A percentile compares a stretch with the other conserved stretches of the same genome.
These are phyloP conservation scores for Magnolia changhungtana DNA, from an alignment of 164 flowering plant genomes.

Conservation along the genomic window DNA sequence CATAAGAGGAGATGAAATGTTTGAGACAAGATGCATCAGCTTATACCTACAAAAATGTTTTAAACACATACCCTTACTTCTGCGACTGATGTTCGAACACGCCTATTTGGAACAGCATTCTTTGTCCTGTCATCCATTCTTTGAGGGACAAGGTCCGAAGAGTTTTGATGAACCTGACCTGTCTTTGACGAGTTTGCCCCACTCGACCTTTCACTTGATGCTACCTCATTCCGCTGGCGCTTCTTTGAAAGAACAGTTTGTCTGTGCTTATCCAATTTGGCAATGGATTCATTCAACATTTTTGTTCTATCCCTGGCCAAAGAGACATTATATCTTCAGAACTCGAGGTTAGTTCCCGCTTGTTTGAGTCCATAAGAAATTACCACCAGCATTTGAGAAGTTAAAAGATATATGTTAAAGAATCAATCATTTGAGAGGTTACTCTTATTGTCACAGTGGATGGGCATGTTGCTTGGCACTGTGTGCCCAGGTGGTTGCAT, in stretches of 20 bases:
- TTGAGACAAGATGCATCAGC: conserved; percentile 9
- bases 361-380: conserved; percentile 4
- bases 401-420: neutral
- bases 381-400: neutral
- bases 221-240: conserved; percentile 40
- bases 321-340: conserved; percentile 21
- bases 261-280: conserved; percentile 47
- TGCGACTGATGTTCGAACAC: conserved; percentile 65
- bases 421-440: too few relatives aligned
- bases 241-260: conserved; percentile 50
- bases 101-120: conserved; percentile 57
- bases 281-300: conserved; percentile 51
- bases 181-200: conserved; percentile 46
- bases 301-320: conserved; percentile 58
- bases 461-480: too few relatives aligned
- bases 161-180: conserved; percentile 52
- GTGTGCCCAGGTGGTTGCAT: too few relatives aligned
- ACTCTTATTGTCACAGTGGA: too few relatives aligned
- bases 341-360: conserved; percentile 1
- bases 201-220: conserved; percentile 47
- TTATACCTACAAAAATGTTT: neutral
- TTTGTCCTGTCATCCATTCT: conserved; percentile 60
- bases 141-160: conserved; percentile 42
- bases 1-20: neutral
- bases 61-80: conserved; percentile 59